A percentile compares a stretch with the other conserved stretches of the same genome.
Evolutionary conservation across 345 rosid species (phyloP).

Genomic region (Rhodamnia argentea): DNA sequence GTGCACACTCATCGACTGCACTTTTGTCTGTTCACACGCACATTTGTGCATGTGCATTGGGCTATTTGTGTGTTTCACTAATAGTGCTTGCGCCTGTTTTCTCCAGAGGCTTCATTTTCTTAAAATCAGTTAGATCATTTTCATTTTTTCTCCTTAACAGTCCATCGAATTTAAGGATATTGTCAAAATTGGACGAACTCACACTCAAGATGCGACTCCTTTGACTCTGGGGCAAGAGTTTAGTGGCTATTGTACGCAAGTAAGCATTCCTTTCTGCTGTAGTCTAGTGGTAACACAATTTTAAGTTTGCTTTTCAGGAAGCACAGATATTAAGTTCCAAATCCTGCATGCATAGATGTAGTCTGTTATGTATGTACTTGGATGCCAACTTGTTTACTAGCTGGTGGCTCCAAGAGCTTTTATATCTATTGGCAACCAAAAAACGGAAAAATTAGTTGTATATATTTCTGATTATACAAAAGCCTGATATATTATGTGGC

Average conservation of each 20-base stretch:
- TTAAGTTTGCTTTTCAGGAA: not conserved
- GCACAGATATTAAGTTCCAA: not conserved
- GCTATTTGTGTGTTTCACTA: not conserved
- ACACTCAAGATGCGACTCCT: slow-evolving; percentile 98
- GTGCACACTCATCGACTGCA: not conserved
- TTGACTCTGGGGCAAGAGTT: slow-evolving; percentile 97
- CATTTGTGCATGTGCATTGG: not conserved
- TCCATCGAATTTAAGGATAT: slow-evolving; percentile 73
- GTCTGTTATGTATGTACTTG: not conserved
- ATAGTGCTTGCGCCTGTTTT: not conserved
- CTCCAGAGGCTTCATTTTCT: not conserved
- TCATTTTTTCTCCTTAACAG: slow-evolving; percentile 18
- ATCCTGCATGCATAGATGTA: not conserved
- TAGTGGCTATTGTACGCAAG: slow-evolving; percentile 95
- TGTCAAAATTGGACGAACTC: slow-evolving; percentile 93
- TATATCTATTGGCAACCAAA: not conserved
- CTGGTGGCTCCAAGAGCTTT: not conserved
- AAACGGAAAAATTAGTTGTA: not conserved
- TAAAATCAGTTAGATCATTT: not conserved
- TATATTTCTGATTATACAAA: not conserved
- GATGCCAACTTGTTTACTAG: not conserved
- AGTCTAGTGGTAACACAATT: not conserved
- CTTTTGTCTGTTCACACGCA: not conserved
- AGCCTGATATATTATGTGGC: not conserved
- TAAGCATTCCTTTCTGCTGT: slow-evolving; percentile 12